phyloP scores from a whole-genome alignment of 2,329 filamentous ascomycete genomes.

The Neonectria neomacrospora region DNA sequence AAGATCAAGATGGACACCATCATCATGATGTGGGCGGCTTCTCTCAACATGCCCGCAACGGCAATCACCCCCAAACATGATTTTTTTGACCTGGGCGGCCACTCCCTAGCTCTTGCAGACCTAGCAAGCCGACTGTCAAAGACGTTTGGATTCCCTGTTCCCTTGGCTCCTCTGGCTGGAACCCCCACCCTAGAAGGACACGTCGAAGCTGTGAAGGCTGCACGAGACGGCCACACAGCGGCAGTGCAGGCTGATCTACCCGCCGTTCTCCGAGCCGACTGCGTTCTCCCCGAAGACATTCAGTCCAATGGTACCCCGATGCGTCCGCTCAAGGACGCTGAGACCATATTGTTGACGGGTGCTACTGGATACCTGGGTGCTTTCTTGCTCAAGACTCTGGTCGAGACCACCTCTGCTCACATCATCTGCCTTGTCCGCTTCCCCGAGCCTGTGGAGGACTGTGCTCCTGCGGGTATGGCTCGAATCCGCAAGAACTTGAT shows the following conservation, averaged over 20 bases:
- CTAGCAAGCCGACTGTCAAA: constrained; percentile 76
- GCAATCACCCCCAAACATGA: constrained; percentile 76
- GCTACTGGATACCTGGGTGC: constrained; percentile 81
- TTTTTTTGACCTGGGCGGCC: constrained; percentile 85
- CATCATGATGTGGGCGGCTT: constrained; percentile 76
- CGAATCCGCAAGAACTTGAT: constrained; percentile 79
- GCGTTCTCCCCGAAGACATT: constrained; percentile 76
- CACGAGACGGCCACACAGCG: constrained; percentile 77
- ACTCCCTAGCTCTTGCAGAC: constrained; percentile 81
- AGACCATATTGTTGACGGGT: constrained; percentile 78
- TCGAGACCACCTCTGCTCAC: constrained; percentile 74
- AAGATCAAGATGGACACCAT: constrained; percentile 75
- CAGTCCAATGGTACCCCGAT: constrained; percentile 64
- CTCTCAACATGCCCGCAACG: constrained; percentile 71
- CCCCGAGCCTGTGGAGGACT: constrained; percentile 72
- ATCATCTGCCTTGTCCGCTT: constrained; percentile 81
- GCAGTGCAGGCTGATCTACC: constrained; percentile 81
- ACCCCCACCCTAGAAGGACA: constrained; percentile 79
- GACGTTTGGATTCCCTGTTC: constrained; percentile 78
- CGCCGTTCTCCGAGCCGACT: constrained; percentile 73
- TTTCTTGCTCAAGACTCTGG: constrained; percentile 75
- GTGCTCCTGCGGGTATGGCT: constrained; percentile 74
- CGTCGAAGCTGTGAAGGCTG: constrained; percentile 74
- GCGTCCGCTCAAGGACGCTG: constrained; percentile 70
- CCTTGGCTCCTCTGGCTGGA: constrained; percentile 76